Evolutionary conservation across 2,329 filamentous ascomycete genomes (phyloP), one percentile per base, ranked within the genome.

Genomic region (Ophiostoma himal-ulmi): DNA sequence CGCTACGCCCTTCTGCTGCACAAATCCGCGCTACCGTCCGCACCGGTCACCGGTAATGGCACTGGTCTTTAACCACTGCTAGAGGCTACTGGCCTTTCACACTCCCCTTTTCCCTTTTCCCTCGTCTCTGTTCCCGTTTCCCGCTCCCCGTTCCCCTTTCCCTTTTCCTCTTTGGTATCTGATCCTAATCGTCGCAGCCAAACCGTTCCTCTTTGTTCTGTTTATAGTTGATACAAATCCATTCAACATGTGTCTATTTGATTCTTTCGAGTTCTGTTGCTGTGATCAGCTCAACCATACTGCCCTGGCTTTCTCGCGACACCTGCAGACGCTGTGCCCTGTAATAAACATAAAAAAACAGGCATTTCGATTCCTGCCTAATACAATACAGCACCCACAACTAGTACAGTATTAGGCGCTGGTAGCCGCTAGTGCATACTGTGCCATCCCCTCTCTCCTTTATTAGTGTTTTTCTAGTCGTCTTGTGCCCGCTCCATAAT

Each of bases 361-460:
- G 44, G 44, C 44, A 7, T 8, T 7, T n/a, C 52, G 13, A 8
- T 57, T 57, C 52, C 52, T 34, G 26, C 26, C 57, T 34, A 62
- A 30, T 62, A 30, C 26, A 62, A 62, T 62, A 10, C 57, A 34
- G 26, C 26, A 30, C 57, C 26, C 26, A 8, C 22, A 10, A 34
- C 26, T 20, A 34, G 52, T 34, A 62, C 52, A 34, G 57, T 62
- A 62, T 34, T 60, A 60, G 57, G 11, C 57, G 26, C 52, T 57
- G n/a, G 57, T 13, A 62, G 26, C 57, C 57, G 26, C 57, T 62
- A 62, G 57, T 62, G 57, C 57, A 20, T 62, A 62, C 57, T 30
- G 57, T 62, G 57, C n/a, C 57, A 30, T 62, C 57, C 26, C 57
- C 57, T 34, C 57, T 62, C 57, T 62, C 57, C 57, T 62, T 62